phyloP scores from a whole-genome alignment of 1,284 basidiomycete species.

The Apiotrichum mycotoxinovorans region DNA sequence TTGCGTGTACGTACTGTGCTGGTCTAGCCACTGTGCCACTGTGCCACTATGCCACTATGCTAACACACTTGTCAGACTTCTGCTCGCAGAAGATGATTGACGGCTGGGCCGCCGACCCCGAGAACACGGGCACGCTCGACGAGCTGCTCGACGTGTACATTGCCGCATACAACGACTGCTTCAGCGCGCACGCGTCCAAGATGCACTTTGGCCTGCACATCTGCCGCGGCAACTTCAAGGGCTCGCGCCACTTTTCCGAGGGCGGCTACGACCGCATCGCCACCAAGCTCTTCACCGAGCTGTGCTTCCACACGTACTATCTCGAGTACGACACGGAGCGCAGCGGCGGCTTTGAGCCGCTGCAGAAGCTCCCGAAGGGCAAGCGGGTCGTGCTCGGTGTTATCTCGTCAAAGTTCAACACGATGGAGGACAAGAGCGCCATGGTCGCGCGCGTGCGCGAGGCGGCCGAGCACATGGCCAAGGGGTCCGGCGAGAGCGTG shows the following conservation, averaged over 20 bases:
- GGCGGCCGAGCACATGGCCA: conserved; percentile 57
- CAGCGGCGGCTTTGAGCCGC: conserved; percentile 66
- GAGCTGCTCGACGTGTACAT: conserved; percentile 67
- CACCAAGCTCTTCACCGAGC: conserved; percentile 62
- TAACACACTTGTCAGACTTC: conserved; percentile 20
- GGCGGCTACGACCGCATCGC: conserved; percentile 73
- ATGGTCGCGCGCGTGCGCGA: conserved; percentile 61
- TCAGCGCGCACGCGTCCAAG: conserved; percentile 60
- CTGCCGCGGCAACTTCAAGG: conserved; percentile 71
- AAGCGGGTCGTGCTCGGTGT: conserved; percentile 71
- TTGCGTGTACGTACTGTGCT: no score
- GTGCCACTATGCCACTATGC: neutral
- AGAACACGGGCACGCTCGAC: conserved; percentile 60
- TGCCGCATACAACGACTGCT: conserved; percentile 64
- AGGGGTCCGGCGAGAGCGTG: conserved; percentile 17
- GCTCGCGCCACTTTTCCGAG: conserved; percentile 65
- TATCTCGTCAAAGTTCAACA: conserved; percentile 65
- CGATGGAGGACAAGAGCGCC: conserved; percentile 62
- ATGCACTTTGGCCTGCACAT: conserved; percentile 68
- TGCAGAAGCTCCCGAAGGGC: conserved; percentile 60
- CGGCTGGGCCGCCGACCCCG: conserved; percentile 57
- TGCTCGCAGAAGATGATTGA: conserved; percentile 37
- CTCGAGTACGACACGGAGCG: conserved; percentile 72
- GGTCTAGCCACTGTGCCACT: conserved; percentile 3
- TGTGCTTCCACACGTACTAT: conserved; percentile 73